A percentile compares a stretch with the other conserved stretches of the same genome.
Evolutionary conservation across 129 eudicot genomes (phyloP).

Genomic region (Tagetes erecta): DNA sequence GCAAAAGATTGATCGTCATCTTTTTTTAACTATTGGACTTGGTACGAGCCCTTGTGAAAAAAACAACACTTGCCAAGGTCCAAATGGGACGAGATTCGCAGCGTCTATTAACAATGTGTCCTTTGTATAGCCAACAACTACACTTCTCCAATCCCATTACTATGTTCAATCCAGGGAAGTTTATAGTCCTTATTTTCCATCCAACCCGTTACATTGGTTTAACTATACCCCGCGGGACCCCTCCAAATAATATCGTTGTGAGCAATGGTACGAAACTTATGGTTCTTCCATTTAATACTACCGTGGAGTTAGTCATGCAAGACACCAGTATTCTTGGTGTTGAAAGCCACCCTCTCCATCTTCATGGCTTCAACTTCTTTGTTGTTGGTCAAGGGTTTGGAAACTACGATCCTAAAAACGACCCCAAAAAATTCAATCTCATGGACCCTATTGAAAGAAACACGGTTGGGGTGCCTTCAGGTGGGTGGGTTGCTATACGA

Average conservation of each 20-base stretch:
- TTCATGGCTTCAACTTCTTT: slow-evolving; percentile 69
- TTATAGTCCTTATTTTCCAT: neutral
- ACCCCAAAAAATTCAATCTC: slow-evolving; percentile 39
- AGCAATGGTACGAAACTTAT: neutral
- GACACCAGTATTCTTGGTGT: slow-evolving; percentile 50
- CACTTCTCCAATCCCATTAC: slow-evolving; percentile 41
- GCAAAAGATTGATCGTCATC: neutral
- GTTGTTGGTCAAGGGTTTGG: slow-evolving; percentile 72
- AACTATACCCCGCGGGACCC: neutral
- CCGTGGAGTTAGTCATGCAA: neutral
- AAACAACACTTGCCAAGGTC: slow-evolving; percentile 44
- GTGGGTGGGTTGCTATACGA: slow-evolving; percentile 38
- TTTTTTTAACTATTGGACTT: slow-evolving; percentile 20
- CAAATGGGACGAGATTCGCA: neutral
- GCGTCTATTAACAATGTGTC: slow-evolving; percentile 38
- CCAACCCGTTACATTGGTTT: neutral
- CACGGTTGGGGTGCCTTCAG: slow-evolving; percentile 60
- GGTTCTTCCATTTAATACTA: neutral
- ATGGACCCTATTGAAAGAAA: slow-evolving; percentile 62
- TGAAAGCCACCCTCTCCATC: slow-evolving; percentile 20
- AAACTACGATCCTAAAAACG: slow-evolving; percentile 41
- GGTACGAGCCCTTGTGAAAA: slow-evolving; percentile 36
- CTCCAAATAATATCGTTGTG: neutral
- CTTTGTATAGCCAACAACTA: slow-evolving; percentile 29
- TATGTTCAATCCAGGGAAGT: slow-evolving; percentile 28